Evolutionary conservation across 169 alveolate species (phyloP), one percentile per base, ranked within the genome.

Genomic region (Eimeria acervulina): DNA sequence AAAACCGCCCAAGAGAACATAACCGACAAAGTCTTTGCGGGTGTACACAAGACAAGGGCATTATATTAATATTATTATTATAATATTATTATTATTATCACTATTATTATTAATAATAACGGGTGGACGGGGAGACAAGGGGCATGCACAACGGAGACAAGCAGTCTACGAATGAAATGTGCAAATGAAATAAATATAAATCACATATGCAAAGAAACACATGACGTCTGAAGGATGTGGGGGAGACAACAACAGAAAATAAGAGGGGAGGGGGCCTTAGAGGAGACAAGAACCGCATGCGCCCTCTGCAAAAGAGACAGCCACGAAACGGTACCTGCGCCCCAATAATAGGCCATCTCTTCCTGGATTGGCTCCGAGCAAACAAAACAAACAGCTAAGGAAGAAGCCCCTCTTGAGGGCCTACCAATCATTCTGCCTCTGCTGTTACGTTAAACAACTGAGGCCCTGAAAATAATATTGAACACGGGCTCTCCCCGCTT

Each of bases 371-470:
- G 90, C 51, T 28, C 44, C 90, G 59, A 23, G 40, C 40, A n/a
- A 80, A 80, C 72, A 44, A 80, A 80, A 31, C 44, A 80, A 28
- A 80, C 26, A 66, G 78, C 78, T 66, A n/a, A n/a, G n/a, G 4
- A n/a, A n/a, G 21, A 26, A 1, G 40, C 33, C 31, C 61, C 28
- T 12, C 55, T 17, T 42, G 36, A 5, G 4, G 10, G 81, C 81
- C 81, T 70, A 2, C 87, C 66, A 44, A 26, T 28, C 70, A 21
- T 2, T 51, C 47, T n/a, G 90, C 78, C 52, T 84, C 93, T 42
- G 78, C 93, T 36, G 93, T 44, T 44, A 84, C 93, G 66, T 84
- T 84, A 84, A 84, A 84, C 93, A 84, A 21, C 78, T 84, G 51
- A 33, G 93, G 93, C 38, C 93, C 93, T 52, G 78, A 84, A 52